Conservation (phyloP, 441 rosid species). For the Syzygium syzygioides region DNA sequence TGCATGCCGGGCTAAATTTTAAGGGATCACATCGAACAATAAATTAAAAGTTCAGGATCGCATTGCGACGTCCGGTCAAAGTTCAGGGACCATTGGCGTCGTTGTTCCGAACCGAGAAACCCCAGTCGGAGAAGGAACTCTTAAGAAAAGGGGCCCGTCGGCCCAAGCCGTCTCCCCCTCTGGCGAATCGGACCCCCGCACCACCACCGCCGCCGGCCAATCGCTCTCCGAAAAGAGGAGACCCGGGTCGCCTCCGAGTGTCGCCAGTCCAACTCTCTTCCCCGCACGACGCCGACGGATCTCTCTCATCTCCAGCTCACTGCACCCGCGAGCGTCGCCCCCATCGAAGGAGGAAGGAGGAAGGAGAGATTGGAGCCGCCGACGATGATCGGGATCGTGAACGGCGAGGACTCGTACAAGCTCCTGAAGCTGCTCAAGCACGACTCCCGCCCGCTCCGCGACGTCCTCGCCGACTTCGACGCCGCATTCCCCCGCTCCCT, state of each 20-base stretch:
- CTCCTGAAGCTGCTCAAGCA: constrained; percentile 38
- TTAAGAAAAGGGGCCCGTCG: no score
- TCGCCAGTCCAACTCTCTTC: neutral
- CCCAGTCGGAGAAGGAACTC: no score
- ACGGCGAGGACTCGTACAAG: constrained; percentile 11
- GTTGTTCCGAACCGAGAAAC: no score
- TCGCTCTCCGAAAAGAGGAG: rapidly evolving
- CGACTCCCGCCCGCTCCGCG: constrained; percentile 53
- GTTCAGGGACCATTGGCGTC: no score
- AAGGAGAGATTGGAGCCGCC: neutral
- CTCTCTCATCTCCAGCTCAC: neutral
- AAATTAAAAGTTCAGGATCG: no score
- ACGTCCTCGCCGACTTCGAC: constrained; percentile 52
- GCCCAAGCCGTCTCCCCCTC: no score
- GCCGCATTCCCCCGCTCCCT: constrained; percentile 44
- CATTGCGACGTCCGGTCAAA: no score
- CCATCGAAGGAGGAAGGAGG: neutral
- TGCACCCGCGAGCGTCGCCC: neutral
- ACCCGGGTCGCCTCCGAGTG: neutral
- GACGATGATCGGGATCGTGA: constrained; percentile 21
- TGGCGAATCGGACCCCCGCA: neutral
- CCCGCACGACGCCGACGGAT: neutral
- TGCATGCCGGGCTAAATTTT: no score
- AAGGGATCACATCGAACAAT: no score
- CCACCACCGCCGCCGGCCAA: neutral